Conservation (phyloP, 768 basidiomycete genomes). For the Tephrocybe sp. region DNA sequence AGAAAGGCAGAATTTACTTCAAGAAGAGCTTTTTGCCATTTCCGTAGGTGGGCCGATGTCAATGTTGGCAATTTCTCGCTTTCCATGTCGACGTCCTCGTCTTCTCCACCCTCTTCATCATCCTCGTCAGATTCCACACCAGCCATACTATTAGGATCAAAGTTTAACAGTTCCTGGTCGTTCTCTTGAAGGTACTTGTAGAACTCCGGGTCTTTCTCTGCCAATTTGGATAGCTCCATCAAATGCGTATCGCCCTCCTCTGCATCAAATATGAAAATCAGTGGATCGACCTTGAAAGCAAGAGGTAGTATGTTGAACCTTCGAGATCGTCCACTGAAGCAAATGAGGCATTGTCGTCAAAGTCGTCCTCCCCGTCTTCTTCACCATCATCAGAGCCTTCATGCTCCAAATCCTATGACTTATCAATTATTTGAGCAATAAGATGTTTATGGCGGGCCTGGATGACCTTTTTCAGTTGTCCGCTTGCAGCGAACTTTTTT, state of each 20-base stretch:
- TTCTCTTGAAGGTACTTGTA: slow-evolving; percentile 98
- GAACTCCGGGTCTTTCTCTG: slow-evolving; percentile 98
- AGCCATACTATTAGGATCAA: slow-evolving; percentile 46
- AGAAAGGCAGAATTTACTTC: slow-evolving; percentile 45
- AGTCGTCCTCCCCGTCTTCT: slow-evolving; percentile 40
- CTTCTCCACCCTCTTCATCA: slow-evolving; percentile 42
- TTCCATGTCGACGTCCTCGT: slow-evolving; percentile 44
- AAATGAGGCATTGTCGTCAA: slow-evolving; percentile 63
- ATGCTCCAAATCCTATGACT: slow-evolving; percentile 16
- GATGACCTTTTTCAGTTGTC: slow-evolving; percentile 85
- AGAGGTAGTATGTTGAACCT: slow-evolving; percentile 33
- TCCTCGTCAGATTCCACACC: slow-evolving; percentile 44
- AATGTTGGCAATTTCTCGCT: slow-evolving; percentile 54
- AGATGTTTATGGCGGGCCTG: slow-evolving; percentile 78
- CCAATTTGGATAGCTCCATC: slow-evolving; percentile 80
- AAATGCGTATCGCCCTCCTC: slow-evolving; percentile 77
- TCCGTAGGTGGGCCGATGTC: slow-evolving; percentile 65
- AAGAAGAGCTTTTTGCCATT: slow-evolving; percentile 88
- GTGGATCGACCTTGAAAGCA: neutral
- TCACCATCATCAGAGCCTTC: slow-evolving; percentile 30
- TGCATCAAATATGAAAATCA: slow-evolving; percentile 21
- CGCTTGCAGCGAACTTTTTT: slow-evolving; percentile 87
- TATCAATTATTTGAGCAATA: too few relatives aligned
- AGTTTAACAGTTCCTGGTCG: slow-evolving; percentile 86
- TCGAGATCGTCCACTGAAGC: slow-evolving; percentile 79